phyloP scores from a whole-genome alignment of 2,329 filamentous ascomycete species.

The Microdochium paspali region DNA sequence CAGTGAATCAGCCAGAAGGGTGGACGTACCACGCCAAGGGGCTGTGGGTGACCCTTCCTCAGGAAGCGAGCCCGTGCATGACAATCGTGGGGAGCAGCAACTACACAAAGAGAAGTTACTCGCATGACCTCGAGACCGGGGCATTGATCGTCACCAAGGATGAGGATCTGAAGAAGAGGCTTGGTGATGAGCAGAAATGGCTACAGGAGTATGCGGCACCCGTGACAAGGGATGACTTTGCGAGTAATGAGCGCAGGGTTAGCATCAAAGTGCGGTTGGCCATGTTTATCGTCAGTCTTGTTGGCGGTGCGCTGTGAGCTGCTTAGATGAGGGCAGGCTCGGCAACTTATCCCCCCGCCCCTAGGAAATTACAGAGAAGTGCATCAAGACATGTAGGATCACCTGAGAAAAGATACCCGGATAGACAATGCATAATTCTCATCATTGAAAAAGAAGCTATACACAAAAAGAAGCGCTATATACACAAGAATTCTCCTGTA shows the following conservation, averaged over 20 bases:
- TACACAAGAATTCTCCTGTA: not conserved
- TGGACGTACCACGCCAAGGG: conserved; percentile 99
- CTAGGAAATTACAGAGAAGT: not conserved
- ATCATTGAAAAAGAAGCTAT: conserved; percentile 1
- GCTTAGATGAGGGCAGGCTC: too few relatives aligned
- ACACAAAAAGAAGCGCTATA: conserved; percentile 1
- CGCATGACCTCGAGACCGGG: conserved; percentile 83
- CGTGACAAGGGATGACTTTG: conserved; percentile 70
- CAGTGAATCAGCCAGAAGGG: conserved; percentile 68
- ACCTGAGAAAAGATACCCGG: not conserved
- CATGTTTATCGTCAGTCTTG: conserved; percentile 85
- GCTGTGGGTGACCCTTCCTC: conserved; percentile 73
- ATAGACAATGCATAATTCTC: not conserved
- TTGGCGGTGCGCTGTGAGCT: conserved; percentile 73
- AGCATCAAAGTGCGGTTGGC: conserved; percentile 75
- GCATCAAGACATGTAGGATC: too few relatives aligned
- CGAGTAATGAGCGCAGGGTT: conserved; percentile 72
- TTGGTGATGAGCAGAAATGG: conserved; percentile 75
- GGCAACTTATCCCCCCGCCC: too few relatives aligned
- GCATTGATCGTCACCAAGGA: conserved; percentile 78
- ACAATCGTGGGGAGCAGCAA: conserved; percentile 88
- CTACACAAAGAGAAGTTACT: conserved; percentile 91
- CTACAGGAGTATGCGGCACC: conserved; percentile 63
- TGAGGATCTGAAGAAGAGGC: conserved; percentile 55
- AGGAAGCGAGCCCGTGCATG: conserved; percentile 58